These are phyloP conservation scores for Cicer chorassanicum DNA, from an alignment of 306 rosid species.

Conservation along the genomic window DNA sequence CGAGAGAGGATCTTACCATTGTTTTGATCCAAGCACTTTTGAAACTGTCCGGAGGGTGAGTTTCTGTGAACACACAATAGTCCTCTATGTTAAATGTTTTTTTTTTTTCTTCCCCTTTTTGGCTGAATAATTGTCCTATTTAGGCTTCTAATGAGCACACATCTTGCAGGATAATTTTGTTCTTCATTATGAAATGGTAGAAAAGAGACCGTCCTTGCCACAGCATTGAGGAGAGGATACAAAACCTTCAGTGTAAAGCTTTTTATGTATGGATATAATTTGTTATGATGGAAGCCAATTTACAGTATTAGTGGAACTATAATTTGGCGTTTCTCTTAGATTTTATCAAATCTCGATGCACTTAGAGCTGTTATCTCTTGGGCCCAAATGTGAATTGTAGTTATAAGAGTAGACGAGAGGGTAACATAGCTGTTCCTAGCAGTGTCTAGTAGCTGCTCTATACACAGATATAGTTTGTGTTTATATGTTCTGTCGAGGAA, in stretches of 20 bases:
- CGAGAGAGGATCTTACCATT: constrained; percentile 85
- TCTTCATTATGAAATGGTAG: constrained; percentile 70
- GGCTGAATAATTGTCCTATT: neutral
- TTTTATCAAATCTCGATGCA: constrained; percentile 41
- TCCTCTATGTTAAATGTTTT: neutral
- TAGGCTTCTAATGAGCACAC: constrained; percentile 14
- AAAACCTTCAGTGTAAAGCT: constrained; percentile 52
- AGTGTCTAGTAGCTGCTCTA: neutral
- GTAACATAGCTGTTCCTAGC: neutral
- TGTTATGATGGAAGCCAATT: constrained; percentile 42
- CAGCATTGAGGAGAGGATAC: constrained; percentile 55
- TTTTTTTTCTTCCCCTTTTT: neutral
- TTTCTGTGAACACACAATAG: neutral
- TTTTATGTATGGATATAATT: constrained; percentile 37
- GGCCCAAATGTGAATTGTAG: constrained; percentile 25
- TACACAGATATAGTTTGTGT: neutral
- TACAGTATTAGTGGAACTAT: constrained; percentile 37
- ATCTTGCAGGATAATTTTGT: constrained; percentile 79
- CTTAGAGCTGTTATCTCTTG: neutral
- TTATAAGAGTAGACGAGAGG: constrained; percentile 6
- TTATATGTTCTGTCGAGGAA: constrained; percentile 8
- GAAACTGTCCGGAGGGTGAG: constrained; percentile 78
- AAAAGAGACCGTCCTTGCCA: constrained; percentile 72
- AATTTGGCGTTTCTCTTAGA: constrained; percentile 36
- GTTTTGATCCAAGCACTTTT: constrained; percentile 80